phyloP scores from a whole-genome alignment of 2,329 filamentous ascomycete genomes.

The Aspergillus sergii region DNA sequence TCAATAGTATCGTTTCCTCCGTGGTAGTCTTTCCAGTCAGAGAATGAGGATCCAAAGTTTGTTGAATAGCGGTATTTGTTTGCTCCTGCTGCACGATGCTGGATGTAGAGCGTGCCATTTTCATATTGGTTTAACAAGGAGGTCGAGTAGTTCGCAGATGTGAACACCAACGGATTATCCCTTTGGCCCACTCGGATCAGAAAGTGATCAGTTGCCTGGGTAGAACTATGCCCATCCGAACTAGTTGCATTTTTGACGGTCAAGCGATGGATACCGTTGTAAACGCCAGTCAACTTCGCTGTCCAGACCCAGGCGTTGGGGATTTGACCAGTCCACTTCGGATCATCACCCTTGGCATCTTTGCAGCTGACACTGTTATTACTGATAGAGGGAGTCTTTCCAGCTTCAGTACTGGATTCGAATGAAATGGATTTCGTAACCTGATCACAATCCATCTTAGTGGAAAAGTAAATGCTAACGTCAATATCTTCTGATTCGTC shows the following conservation, averaged over 20 bases:
- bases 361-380: constrained; percentile 49
- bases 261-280: constrained; percentile 63
- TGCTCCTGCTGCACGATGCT: constrained; percentile 64
- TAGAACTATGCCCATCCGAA: constrained; percentile 45
- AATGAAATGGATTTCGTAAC: constrained; percentile 55
- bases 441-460: constrained; percentile 62
- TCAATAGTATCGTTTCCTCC: constrained; percentile 54
- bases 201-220: constrained; percentile 61
- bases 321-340: constrained; percentile 53
- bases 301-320: constrained; percentile 58
- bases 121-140: constrained; percentile 52
- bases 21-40: constrained; percentile 60
- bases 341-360: constrained; percentile 37
- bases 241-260: constrained; percentile 58
- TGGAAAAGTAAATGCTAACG: constrained; percentile 61
- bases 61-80: constrained; percentile 65
- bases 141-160: constrained; percentile 61
- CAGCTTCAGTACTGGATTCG: constrained; percentile 56
- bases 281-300: constrained; percentile 57
- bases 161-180: constrained; percentile 64
- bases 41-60: constrained; percentile 63
- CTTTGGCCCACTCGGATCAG: constrained; percentile 61
- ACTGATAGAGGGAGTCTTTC: constrained; percentile 49
- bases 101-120: constrained; percentile 51
- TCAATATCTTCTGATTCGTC: constrained; percentile 49